A percentile compares a stretch with the other conserved stretches of the same genome.
Evolutionary conservation across 1,284 basidiomycete genomes (phyloP).

Genomic region (Cystobasidium sp.): DNA sequence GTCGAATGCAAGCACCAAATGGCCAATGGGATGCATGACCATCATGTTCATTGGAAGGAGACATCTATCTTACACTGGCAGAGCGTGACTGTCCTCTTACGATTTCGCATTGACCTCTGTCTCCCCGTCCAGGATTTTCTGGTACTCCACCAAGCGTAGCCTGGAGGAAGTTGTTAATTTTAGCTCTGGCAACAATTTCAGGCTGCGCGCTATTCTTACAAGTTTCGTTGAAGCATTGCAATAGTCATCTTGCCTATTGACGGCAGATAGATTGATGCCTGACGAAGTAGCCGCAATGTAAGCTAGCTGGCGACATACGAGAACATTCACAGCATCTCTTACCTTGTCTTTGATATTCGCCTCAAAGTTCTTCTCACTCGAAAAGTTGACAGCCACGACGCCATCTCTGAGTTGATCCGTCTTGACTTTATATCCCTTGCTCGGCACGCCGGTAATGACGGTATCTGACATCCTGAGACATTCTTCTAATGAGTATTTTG

Average conservation of each 20-base stretch:
- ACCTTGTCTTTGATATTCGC: conserved; percentile 88
- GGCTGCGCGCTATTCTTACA: conserved; percentile 73
- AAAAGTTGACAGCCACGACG: conserved; percentile 89
- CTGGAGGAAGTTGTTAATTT: neutral
- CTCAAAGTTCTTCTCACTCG: conserved; percentile 96
- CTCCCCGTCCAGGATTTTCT: no score
- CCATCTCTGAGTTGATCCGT: conserved; percentile 90
- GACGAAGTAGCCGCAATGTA: conserved; percentile 44
- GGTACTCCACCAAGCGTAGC: conserved; percentile 31
- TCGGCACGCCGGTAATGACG: conserved; percentile 87
- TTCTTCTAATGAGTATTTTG: conserved; percentile 68
- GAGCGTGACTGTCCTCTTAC: no score
- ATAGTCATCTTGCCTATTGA: conserved; percentile 97
- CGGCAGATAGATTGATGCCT: conserved; percentile 90
- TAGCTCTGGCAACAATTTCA: neutral
- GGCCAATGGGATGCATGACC: no score
- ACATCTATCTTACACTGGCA: no score
- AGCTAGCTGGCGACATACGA: neutral
- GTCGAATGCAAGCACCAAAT: no score
- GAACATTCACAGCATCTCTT: conserved; percentile 47
- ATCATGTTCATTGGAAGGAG: no score
- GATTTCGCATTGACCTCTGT: no score
- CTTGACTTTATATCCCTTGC: conserved; percentile 82
- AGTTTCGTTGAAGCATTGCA: conserved; percentile 90
- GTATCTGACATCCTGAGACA: conserved; percentile 82